These are phyloP conservation scores for Tuber indicum DNA, from an alignment of 495 filamentous ascomycete species.

Conservation along the genomic window DNA sequence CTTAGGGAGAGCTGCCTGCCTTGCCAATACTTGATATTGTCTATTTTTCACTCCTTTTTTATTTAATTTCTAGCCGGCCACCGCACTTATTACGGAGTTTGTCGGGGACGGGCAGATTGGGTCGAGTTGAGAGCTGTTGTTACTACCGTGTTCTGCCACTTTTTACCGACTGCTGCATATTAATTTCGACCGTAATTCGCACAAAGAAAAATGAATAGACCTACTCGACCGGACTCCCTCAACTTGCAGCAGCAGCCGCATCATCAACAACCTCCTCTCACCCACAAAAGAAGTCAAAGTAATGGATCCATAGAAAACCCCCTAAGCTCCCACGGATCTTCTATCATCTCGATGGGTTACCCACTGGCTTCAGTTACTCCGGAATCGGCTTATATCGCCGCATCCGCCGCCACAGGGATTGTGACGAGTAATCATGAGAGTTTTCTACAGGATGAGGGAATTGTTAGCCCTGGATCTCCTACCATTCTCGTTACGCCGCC, in stretches of 20 bases:
- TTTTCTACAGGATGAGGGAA: constrained; percentile 59
- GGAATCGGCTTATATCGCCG: constrained; percentile 78
- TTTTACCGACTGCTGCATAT: not conserved
- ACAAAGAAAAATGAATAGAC: constrained; percentile 37
- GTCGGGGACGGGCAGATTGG: not conserved
- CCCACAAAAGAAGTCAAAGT: constrained; percentile 34
- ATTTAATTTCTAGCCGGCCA: not conserved
- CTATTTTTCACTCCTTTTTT: not conserved
- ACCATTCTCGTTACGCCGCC: constrained; percentile 67
- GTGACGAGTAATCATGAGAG: constrained; percentile 80
- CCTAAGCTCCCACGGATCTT: constrained; percentile 35
- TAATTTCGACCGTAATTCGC: constrained; percentile 4
- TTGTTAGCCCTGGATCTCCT: constrained; percentile 56
- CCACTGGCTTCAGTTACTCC: constrained; percentile 57
- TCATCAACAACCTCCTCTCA: constrained; percentile 14
- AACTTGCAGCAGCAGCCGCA: constrained; percentile 29
- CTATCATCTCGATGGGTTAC: constrained; percentile 23
- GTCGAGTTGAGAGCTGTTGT: constrained; percentile 2
- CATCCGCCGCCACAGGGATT: constrained; percentile 83
- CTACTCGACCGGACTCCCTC: constrained; percentile 35
- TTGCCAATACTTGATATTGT: not conserved
- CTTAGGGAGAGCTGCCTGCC: not conserved
- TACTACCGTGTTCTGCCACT: not conserved
- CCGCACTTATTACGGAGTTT: not conserved
- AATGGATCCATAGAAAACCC: constrained; percentile 37